Percentiles rank a stretch among this genome's conserved stretches.
These are phyloP conservation scores for Saxophila tyrrhenica DNA, from an alignment of 495 filamentous ascomycete genomes.

Conservation along the genomic window DNA sequence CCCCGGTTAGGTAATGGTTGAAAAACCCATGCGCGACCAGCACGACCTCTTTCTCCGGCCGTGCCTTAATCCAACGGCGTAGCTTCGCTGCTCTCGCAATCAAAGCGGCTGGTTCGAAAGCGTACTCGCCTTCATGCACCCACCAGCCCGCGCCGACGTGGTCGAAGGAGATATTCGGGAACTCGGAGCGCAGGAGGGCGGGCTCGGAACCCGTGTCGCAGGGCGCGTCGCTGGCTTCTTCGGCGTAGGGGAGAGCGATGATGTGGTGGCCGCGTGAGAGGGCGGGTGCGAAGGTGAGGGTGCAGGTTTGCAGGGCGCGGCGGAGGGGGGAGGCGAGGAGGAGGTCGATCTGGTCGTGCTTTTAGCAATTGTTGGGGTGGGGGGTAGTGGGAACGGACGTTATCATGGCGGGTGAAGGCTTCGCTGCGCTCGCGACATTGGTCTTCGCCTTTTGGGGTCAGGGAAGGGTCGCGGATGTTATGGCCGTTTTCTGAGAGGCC, in stretches of 20 bases:
- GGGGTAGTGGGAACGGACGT: conserved; percentile 1
- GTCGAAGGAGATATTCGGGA: conserved; percentile 13
- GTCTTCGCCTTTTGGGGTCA: conserved; percentile 12
- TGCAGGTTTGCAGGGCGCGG: conserved; percentile 13
- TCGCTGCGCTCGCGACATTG: conserved; percentile 11
- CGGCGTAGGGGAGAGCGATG: conserved; percentile 12
- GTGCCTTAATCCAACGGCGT: conserved; percentile 5
- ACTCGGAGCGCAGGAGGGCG: conserved; percentile 5
- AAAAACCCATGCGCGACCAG: conserved; percentile 16
- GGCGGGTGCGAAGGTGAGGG: conserved; percentile 8
- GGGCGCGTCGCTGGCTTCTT: conserved; percentile 12
- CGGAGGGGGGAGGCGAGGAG: conserved; percentile 13
- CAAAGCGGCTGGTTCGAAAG: conserved; percentile 6
- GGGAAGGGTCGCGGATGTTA: conserved; percentile 6
- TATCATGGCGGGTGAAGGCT: conserved; percentile 10
- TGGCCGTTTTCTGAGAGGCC: conserved; percentile 3
- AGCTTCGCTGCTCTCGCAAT: conserved; percentile 10
- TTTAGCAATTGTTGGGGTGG: no score
- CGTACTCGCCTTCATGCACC: conserved; percentile 15
- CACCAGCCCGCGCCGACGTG: conserved; percentile 11
- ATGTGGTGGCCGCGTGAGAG: conserved; percentile 9
- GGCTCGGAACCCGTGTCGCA: conserved; percentile 12
- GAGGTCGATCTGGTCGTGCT: conserved; percentile 17
- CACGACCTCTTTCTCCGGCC: conserved; percentile 14
- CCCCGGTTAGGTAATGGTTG: conserved; percentile 11